These are phyloP conservation scores for Beauveria varroae DNA, from an alignment of 2,329 filamentous ascomycete genomes.

Conservation along the genomic window DNA sequence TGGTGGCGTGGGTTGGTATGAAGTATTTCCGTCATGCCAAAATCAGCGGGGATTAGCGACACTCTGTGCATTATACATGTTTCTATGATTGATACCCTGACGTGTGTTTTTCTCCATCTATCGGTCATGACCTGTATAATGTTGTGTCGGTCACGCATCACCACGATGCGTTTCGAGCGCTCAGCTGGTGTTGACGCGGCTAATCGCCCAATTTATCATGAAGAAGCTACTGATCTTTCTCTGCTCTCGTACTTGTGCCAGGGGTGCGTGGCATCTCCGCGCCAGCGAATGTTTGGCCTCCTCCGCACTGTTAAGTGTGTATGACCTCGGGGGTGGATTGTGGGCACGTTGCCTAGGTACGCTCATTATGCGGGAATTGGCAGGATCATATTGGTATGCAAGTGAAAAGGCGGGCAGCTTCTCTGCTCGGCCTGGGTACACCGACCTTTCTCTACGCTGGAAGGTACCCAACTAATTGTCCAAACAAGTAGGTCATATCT, in stretches of 20 bases:
- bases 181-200: not conserved
- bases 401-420: too few species aligned
- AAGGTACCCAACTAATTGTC: too few species aligned
- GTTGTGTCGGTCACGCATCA: not conserved
- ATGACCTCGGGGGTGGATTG: too few species aligned
- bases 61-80: not conserved
- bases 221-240: not conserved
- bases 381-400: too few species aligned
- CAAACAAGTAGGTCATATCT: too few species aligned
- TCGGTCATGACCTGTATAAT: not conserved
- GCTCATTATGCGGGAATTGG: too few species aligned
- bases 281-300: too few species aligned
- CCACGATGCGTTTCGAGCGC: not conserved
- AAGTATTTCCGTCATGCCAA: slow-evolving; percentile 98
- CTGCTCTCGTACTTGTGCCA: not conserved
- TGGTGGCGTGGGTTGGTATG: slow-evolving; percentile 97
- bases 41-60: slow-evolving; percentile 56
- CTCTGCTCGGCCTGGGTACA: too few species aligned
- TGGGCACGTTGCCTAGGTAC: too few species aligned
- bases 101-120: not conserved
- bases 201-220: not conserved
- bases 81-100: not conserved
- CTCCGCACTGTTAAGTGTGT: too few species aligned
- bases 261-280: too few species aligned
- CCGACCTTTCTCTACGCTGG: too few species aligned